Base-by-base conservation (phyloP, 805 yeast genomes). In the Schizosaccharomyces japonicus region DNA sequence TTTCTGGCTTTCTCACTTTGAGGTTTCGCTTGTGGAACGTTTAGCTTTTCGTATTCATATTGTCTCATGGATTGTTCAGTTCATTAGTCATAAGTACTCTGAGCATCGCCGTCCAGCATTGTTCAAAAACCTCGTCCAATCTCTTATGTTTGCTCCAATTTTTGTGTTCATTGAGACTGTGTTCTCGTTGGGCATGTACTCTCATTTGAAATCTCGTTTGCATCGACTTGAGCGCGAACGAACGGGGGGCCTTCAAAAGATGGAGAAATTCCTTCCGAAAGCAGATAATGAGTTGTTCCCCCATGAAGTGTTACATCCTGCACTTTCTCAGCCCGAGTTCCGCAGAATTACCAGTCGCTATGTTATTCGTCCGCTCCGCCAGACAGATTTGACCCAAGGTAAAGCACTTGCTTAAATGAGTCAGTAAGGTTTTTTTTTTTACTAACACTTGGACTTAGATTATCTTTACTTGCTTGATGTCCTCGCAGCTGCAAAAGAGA, bases 41-140 rank as follows among this genome's bases (percentile, higher is more conserved):
- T 21, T n/a, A 23, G 46, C 46, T 27, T 13, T 27, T n/a, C 8
- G 17, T 2, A n/a, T 42, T 5, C 46, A 42, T 42, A 58, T 69
- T 0, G 32, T 63, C 1, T 64, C 80, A 7, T 87, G 98, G 96
- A 56, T 75, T 13, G 75, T 73, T 5, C 96, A 90, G 56, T 84
- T 87, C 60, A 66, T 78, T 46, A 95, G 95, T 3, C 96, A 90
- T 58, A 87, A 80, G 1, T 66, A 71, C 8, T 80, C 75, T 57
- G 98, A 87, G 58, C 69, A 68, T 50, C 67, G 82, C 39, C 80
- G 84, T 0, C 98, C 98, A 0, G 95, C 96, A 0, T 61, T 87
- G 47, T 59, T 82, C 36, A 94, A 85, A 56, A 85, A 78, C 57
- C 64, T 83, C 42, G 63, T 77, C 4, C 95, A 84, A 57, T 90